Percentiles rank a stretch among this genome's conserved stretches.
phyloP scores from a whole-genome alignment of 2,329 filamentous ascomycete genomes.

The Hypocreales sp. region DNA sequence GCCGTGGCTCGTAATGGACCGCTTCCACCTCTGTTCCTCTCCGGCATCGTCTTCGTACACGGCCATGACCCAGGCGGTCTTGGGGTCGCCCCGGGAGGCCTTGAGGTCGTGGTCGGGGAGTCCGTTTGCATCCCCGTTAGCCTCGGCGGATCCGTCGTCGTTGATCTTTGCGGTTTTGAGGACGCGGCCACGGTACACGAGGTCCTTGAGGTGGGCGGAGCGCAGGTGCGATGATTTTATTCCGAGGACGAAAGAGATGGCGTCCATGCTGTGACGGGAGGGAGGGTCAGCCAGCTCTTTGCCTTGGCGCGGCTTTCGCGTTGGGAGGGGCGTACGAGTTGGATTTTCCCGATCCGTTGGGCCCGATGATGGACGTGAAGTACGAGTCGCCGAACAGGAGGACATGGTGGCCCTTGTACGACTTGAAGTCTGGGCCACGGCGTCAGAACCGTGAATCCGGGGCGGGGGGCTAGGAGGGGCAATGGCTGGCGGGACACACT shows the following conservation, averaged over 20 bases:
- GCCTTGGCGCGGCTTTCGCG: too few species aligned
- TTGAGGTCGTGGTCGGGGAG: constrained; percentile 45
- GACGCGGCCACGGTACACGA: constrained; percentile 91
- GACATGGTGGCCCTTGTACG: constrained; percentile 92
- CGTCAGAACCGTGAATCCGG: constrained; percentile 1
- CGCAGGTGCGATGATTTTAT: constrained; percentile 98
- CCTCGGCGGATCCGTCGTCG: constrained; percentile 63
- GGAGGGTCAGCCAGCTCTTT: background rate
- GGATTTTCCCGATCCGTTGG: constrained; percentile 98
- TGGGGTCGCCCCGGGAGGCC: constrained; percentile 66
- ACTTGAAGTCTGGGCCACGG: constrained; percentile 75
- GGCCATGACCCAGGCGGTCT: constrained; percentile 97
- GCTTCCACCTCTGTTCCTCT: constrained; percentile 91
- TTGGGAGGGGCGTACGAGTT: constrained; percentile 56
- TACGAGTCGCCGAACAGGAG: constrained; percentile 95
- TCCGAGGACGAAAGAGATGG: constrained; percentile 95
- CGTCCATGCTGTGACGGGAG: constrained; percentile 71
- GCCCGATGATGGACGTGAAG: constrained; percentile 97
- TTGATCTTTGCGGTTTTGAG: constrained; percentile 87
- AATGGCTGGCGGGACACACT: too few species aligned
- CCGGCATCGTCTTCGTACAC: constrained; percentile 96
- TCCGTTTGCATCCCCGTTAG: constrained; percentile 47
- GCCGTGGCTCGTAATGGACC: constrained; percentile 76
- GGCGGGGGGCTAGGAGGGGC: constrained; percentile 1
- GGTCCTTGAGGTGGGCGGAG: constrained; percentile 82